Conservation (phyloP, 75 land plant species). For the Selaginella tamariscina region DNA sequence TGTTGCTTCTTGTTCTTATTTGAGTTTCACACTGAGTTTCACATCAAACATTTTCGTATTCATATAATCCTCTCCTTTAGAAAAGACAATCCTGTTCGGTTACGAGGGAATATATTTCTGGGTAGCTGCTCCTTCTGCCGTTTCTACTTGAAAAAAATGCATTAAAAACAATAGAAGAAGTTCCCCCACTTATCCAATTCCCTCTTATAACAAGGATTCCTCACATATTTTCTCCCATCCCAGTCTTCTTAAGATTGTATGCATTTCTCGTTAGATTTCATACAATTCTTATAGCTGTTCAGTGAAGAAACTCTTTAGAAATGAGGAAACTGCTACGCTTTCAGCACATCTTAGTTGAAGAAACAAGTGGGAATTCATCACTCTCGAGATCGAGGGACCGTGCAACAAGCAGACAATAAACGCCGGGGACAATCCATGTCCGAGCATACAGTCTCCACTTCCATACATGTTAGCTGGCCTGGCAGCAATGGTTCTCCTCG, state of each 20-base stretch:
- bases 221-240: background rate
- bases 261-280: background rate
- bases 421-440: conserved; percentile 7
- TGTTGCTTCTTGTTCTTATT: too few species aligned
- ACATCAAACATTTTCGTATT: too few species aligned
- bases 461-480: conserved; percentile 6
- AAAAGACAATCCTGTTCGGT: background rate
- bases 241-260: too few species aligned
- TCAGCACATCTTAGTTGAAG: background rate
- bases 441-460: background rate
- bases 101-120: conserved; percentile 1
- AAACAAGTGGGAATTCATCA: background rate
- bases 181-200: background rate
- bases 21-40: too few species aligned
- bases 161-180: background rate
- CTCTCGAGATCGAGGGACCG: background rate
- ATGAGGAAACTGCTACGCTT: background rate
- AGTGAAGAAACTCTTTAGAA: background rate
- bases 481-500: conserved; percentile 3
- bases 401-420: conserved; percentile 8
- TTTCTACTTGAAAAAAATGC: background rate
- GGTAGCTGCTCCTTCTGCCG: background rate
- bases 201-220: background rate
- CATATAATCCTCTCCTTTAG: too few species aligned
- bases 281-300: background rate